A percentile compares a stretch with the other conserved stretches of the same genome.
Conservation (phyloP, 108 stramenopile genomes). For the Ochromonas danica region DNA sequence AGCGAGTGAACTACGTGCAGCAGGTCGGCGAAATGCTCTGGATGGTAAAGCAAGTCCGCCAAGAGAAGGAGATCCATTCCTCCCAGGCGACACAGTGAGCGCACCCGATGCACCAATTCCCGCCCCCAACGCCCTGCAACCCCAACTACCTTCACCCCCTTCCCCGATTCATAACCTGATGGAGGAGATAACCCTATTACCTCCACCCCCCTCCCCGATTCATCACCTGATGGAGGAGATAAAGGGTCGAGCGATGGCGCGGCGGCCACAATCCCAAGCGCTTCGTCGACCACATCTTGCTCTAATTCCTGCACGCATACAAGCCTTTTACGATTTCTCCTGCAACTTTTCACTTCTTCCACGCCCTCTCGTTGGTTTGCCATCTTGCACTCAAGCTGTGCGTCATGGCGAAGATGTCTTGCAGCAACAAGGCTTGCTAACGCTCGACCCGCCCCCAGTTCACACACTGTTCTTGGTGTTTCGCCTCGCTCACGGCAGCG, state of each 20-base stretch:
- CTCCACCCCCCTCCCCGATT: no score
- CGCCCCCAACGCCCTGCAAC: background rate
- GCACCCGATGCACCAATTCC: background rate
- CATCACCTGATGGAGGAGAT: background rate
- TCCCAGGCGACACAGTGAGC: background rate
- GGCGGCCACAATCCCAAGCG: background rate
- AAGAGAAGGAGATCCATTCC: background rate
- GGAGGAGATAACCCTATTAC: background rate
- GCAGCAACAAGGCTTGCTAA: background rate
- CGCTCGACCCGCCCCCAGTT: conserved; percentile 5
- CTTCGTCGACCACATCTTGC: background rate
- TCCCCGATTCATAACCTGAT: background rate
- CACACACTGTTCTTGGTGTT: background rate
- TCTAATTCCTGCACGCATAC: background rate
- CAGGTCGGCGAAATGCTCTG: background rate
- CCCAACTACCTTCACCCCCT: background rate
- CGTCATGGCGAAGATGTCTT: background rate
- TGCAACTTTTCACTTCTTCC: background rate
- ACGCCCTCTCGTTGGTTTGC: background rate
- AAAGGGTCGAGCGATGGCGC: background rate
- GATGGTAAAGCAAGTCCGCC: conserved; percentile 5
- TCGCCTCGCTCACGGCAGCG: background rate
- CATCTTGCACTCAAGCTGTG: background rate
- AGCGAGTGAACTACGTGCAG: background rate
- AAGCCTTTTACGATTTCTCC: no score